These are phyloP conservation scores for Gaeumannomyces sp. DNA, from an alignment of 2,329 filamentous ascomycete species.

Conservation along the genomic window DNA sequence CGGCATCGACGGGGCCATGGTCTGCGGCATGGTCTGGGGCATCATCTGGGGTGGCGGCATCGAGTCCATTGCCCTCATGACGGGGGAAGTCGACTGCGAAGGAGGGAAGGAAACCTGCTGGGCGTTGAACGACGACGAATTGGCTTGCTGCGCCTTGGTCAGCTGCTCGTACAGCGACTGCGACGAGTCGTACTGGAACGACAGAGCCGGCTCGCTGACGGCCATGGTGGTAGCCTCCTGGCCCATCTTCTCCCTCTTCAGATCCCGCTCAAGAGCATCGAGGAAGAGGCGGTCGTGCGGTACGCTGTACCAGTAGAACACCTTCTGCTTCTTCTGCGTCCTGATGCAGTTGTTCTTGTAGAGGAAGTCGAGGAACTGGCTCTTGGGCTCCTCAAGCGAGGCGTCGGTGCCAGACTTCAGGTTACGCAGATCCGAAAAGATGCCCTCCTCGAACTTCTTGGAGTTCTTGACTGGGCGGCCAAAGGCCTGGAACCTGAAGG, in stretches of 20 bases:
- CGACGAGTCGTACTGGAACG: constrained; percentile 98
- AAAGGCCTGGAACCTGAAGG: constrained; percentile 97
- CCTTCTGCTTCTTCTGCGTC: constrained; percentile 99
- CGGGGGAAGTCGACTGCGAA: constrained; percentile 79
- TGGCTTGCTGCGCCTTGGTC: constrained; percentile 98
- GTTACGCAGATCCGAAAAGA: constrained; percentile 97
- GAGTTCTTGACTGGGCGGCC: constrained; percentile 98
- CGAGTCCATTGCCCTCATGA: constrained; percentile 82
- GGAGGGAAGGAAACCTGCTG: constrained; percentile 63
- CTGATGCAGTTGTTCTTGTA: constrained; percentile 99
- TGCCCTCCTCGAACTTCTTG: constrained; percentile 99
- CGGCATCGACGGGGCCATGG: constrained; percentile 46
- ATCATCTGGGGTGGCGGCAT: constrained; percentile 72
- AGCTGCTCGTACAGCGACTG: constrained; percentile 99
- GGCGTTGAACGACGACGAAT: constrained; percentile 91
- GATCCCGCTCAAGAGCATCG: constrained; percentile 90
- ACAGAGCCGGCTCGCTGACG: constrained; percentile 92
- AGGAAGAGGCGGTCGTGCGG: constrained; percentile 96
- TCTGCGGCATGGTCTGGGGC: constrained; percentile 47
- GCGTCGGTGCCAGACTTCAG: constrained; percentile 97
- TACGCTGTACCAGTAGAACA: constrained; percentile 99
- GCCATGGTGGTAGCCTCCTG: constrained; percentile 96
- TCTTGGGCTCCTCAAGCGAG: constrained; percentile 97
- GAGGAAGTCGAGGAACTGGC: constrained; percentile 93
- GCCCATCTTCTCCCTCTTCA: constrained; percentile 99